Base-by-base conservation (phyloP, 352 stramenopile species). In the Phytopythium cucurbitacearum region DNA sequence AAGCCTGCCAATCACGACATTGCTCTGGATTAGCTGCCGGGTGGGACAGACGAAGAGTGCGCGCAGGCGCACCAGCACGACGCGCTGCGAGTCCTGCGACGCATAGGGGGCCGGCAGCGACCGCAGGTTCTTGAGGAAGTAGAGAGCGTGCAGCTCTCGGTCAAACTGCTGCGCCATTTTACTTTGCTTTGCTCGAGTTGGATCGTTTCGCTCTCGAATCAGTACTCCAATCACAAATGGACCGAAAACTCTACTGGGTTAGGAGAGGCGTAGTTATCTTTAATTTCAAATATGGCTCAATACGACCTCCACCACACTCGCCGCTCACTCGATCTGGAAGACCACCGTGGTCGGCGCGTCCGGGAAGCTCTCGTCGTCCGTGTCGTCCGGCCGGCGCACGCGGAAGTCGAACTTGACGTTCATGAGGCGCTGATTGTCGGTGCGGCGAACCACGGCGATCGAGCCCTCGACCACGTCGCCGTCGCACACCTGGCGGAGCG, bases 371-470 rank as follows among this genome's bases (percentile, higher is more conserved):
- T 64, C 60, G 39, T 69, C 54, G 48, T 80, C 62, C 48, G 48
- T 53, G 40, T 92, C 80, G 43, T 91, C 85, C 11, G 69, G 64
- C 48, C 78, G 82, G 50, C 75, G 69, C 9, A 95, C 64, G 47
- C 76, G 71, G 59, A 87, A 89, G 43, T 91, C 77, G 48, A 91
- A 90, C 73, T 91, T 90, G 59, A 95, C 85, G 57, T 92, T 95
- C 75, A 95, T 88, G 53, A 95, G 72, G 48, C 85, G 79, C 66
- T 95, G 85, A 68, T 95, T 95, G 69, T 95, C 83, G 13, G 71
- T 57, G 58, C 85, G 83, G 48, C 85, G 79, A 54, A 73, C 78
- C 53, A 95, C 81, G n/a, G 69, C 40, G 57, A 95, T 80, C 36
- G 80, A 69, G 42, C 85, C 85, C 28, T 80, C 64, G 40, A 95